These are phyloP conservation scores for Debaryomycetaceae sp. DNA, from an alignment of 1,139 yeast species.

Conservation along the genomic window DNA sequence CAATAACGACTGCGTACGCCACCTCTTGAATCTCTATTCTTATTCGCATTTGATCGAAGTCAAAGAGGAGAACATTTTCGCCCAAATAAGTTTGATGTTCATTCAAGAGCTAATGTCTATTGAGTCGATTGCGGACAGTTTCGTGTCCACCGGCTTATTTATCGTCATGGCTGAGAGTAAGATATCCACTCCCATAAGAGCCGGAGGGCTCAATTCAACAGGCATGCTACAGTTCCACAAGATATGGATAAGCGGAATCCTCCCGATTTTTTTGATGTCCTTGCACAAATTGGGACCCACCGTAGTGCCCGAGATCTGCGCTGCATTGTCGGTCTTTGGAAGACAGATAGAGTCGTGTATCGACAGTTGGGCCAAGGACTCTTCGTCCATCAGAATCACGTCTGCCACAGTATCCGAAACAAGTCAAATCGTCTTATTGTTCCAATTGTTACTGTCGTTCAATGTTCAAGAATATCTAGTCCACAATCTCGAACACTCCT, in stretches of 20 bases:
- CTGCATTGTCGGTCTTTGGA: conserved; percentile 61
- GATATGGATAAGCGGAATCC: conserved; percentile 78
- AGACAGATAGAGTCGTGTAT: conserved; percentile 65
- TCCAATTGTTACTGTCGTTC: conserved; percentile 52
- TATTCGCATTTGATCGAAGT: conserved; percentile 61
- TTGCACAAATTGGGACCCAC: conserved; percentile 62
- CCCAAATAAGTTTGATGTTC: conserved; percentile 68
- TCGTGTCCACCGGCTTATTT: conserved; percentile 64
- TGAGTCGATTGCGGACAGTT: conserved; percentile 61
- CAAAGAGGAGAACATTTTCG: conserved; percentile 64
- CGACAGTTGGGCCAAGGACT: conserved; percentile 66
- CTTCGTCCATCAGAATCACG: conserved; percentile 52
- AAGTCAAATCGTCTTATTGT: conserved; percentile 65
- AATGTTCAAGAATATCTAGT: conserved; percentile 43
- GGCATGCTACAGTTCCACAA: conserved; percentile 57
- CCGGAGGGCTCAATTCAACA: conserved; percentile 56
- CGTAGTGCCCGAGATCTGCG: conserved; percentile 61
- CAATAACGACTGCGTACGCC: conserved; percentile 58
- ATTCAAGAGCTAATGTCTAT: conserved; percentile 66
- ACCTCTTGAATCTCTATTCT: conserved; percentile 64
- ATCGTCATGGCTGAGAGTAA: conserved; percentile 73
- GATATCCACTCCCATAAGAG: conserved; percentile 61
- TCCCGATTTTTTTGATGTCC: conserved; percentile 63
- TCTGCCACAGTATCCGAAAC: conserved; percentile 74
- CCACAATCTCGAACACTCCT: conserved; percentile 10